Conservation (phyloP, 2,329 filamentous ascomycete genomes). For the Ampelomyces quisqualis region DNA sequence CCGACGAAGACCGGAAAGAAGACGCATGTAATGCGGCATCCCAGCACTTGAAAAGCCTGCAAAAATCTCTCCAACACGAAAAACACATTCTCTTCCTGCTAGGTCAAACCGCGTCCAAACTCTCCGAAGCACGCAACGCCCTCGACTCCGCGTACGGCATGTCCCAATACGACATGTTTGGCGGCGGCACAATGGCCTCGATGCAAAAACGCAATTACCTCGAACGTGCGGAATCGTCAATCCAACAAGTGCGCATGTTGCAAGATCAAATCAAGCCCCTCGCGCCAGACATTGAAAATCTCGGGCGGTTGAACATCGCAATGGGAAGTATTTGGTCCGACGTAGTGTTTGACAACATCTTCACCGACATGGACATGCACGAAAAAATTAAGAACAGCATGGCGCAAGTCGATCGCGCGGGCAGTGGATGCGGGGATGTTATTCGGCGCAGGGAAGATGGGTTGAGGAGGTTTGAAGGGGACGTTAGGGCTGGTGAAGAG, state of each 20-base stretch:
- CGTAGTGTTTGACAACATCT: conserved; percentile 59
- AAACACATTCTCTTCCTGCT: conserved; percentile 30
- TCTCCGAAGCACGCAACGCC: conserved; percentile 20
- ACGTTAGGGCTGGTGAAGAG: conserved; percentile 35
- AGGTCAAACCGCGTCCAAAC: conserved; percentile 22
- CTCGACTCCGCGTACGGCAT: conserved; percentile 29
- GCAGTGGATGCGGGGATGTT: conserved; percentile 32
- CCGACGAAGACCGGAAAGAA: conserved; percentile 35
- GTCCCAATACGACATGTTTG: conserved; percentile 51
- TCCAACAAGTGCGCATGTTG: conserved; percentile 45
- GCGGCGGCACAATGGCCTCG: conserved; percentile 52
- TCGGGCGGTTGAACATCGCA: conserved; percentile 48
- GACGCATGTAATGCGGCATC: conserved; percentile 18
- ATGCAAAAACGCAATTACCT: conserved; percentile 59
- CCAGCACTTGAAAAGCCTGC: conserved; percentile 11
- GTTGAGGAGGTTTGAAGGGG: conserved; percentile 20
- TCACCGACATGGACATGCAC: conserved; percentile 56
- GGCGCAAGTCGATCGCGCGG: conserved; percentile 30
- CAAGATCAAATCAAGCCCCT: conserved; percentile 45
- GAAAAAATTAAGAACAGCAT: conserved; percentile 53
- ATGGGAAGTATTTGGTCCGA: conserved; percentile 53
- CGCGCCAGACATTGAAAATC: conserved; percentile 43
- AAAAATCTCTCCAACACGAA: conserved; percentile 26
- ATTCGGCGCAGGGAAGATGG: conserved; percentile 39
- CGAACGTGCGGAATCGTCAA: conserved; percentile 49